These are phyloP conservation scores for Neofusicoccum parvum DNA, from an alignment of 2,329 filamentous ascomycete genomes.

Conservation along the genomic window DNA sequence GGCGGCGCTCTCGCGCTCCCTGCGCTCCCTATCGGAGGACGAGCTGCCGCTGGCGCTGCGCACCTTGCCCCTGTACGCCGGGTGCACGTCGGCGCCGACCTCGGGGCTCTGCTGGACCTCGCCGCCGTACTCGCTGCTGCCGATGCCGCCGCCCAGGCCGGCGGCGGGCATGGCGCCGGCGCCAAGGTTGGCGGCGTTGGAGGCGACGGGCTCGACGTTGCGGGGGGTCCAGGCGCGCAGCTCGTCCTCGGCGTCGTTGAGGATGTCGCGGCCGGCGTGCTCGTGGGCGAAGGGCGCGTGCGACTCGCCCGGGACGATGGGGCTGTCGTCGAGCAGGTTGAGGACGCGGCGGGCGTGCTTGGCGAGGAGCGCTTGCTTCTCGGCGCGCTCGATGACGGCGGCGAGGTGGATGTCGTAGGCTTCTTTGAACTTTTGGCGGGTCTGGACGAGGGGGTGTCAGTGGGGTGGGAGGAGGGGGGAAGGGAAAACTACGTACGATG, in stretches of 20 bases:
- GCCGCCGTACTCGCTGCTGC: conserved; percentile 17
- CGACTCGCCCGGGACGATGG: conserved; percentile 82
- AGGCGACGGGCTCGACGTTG: conserved; percentile 53
- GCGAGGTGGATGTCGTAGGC: conserved; percentile 87
- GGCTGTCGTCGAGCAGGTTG: conserved; percentile 83
- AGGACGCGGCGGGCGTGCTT: conserved; percentile 85
- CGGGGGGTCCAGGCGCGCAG: conserved; percentile 71
- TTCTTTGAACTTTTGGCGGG: conserved; percentile 93
- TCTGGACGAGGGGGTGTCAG: conserved; percentile 54
- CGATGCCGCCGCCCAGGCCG: background rate
- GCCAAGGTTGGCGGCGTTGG: conserved; percentile 50
- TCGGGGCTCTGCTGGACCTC: conserved; percentile 11
- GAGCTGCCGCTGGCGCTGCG: conserved; percentile 8
- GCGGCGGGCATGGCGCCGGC: conserved; percentile 46
- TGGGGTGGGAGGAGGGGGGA: conserved; percentile 17
- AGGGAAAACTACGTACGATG: conserved; percentile 62
- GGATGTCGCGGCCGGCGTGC: conserved; percentile 72
- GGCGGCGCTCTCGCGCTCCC: background rate
- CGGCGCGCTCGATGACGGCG: conserved; percentile 90
- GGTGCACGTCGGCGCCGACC: conserved; percentile 12
- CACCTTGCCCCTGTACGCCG: conserved; percentile 12
- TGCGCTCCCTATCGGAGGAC: background rate
- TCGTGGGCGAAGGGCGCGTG: conserved; percentile 67
- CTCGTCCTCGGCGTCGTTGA: conserved; percentile 91
- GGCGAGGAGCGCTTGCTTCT: conserved; percentile 94